Base-by-base conservation (phyloP, 1,284 basidiomycete genomes). In the Boletus mariae region DNA sequence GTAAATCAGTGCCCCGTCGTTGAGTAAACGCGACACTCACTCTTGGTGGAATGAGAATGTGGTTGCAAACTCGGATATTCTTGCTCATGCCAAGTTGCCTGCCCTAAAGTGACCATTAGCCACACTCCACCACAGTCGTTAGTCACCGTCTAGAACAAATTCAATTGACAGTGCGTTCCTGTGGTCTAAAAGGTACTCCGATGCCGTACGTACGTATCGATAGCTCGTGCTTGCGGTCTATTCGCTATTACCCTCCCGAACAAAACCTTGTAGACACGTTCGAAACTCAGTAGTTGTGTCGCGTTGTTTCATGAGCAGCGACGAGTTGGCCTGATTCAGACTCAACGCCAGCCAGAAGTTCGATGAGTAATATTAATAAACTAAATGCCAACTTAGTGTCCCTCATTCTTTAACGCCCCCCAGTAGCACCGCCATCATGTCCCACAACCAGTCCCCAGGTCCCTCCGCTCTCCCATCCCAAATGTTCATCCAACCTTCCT, bases 401-500 rank as follows among this genome's bases (percentile, higher is more conserved):
- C 23, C 12, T 56, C 58, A 61, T 55, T 51, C 56, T 56, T 58
- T 67, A 4, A 35, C 34, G 34, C 66, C 67, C 67, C 49, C 53
- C 60, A 63, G 61, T 66, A 66, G 61, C 67, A 66, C 63, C 57
- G 62, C 67, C 72, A 73, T 70, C 76, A 82, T 82, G 80, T 83
- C 80, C 61, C 70, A 73, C 61, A 74, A 74, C 63, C 74, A 78
- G 25, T 80, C 80, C 58, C 79, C 81, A 57, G 77, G 75, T 57
- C 72, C 78, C 55, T 73, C 73, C 52, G 55, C 55, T 58, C 58
- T 59, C 43, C 49, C 59, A 51, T 65, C 61, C 59, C 71, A 64
- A 28, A 71, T 64, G 62, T 62, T 71, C 47, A 53, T 60, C 49
- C 72, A 65, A 48, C 61, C 63, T 12, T 29, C 61, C 52, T 61